These are phyloP conservation scores for Stephania yunnanensis DNA, from an alignment of 164 flowering plant genomes.

Conservation along the genomic window DNA sequence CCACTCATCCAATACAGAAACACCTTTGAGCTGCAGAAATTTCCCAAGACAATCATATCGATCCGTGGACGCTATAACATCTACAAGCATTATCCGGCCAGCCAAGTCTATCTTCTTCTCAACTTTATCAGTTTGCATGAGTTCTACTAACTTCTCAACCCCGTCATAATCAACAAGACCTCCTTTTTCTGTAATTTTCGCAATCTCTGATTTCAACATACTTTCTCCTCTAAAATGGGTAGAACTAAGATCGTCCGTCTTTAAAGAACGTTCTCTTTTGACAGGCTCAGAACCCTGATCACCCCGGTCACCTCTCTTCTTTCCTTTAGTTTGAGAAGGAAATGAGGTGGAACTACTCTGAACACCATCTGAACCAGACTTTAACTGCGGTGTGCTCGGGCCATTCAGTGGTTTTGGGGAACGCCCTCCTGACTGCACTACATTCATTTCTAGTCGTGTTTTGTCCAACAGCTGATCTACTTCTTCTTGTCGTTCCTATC, in stretches of 20 bases:
- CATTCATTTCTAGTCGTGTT: slow-evolving; percentile 79
- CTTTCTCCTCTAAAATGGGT: slow-evolving; percentile 34
- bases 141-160: slow-evolving; percentile 72
- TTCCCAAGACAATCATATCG: slow-evolving; percentile 60
- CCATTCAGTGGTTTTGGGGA: slow-evolving; percentile 77
- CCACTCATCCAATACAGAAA: slow-evolving; percentile 86
- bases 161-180: slow-evolving; percentile 66
- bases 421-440: slow-evolving; percentile 61
- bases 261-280: slow-evolving; percentile 53
- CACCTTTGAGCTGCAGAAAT: slow-evolving; percentile 77
- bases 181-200: slow-evolving; percentile 65
- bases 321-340: slow-evolving; percentile 64
- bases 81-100: slow-evolving; percentile 61
- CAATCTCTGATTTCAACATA: slow-evolving; percentile 57
- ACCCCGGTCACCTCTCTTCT: slow-evolving; percentile 61
- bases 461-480: slow-evolving; percentile 64
- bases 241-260: slow-evolving; percentile 57
- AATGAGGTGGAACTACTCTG: slow-evolving; percentile 45
- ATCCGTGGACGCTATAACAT: slow-evolving; percentile 72
- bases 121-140: slow-evolving; percentile 56
- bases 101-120: slow-evolving; percentile 64
- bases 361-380: slow-evolving; percentile 58
- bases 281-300: slow-evolving; percentile 60
- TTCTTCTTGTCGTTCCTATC: slow-evolving; percentile 81
- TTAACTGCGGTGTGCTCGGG: slow-evolving; percentile 51